phyloP scores from a whole-genome alignment of 208 protist species.

The Porcisia deanei region DNA sequence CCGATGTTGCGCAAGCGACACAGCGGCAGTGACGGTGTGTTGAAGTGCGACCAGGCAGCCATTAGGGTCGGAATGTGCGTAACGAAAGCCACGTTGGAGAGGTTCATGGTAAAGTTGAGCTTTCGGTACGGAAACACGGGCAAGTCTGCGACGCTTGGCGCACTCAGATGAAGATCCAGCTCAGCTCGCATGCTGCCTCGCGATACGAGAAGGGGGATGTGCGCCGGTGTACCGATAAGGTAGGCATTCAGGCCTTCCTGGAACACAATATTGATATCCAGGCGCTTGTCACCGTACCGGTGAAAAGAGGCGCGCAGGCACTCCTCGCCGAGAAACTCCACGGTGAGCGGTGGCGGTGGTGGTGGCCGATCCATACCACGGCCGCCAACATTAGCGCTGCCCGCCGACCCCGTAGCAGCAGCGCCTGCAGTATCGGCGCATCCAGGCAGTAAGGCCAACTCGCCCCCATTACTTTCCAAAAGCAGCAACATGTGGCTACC shows the following conservation, averaged over 20 bases:
- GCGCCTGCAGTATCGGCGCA: conserved; percentile 10
- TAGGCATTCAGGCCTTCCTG: conserved; percentile 36
- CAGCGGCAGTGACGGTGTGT: conserved; percentile 46
- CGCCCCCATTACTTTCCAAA: conserved; percentile 24
- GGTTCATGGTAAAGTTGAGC: conserved; percentile 21
- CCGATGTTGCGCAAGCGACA: conserved; percentile 46
- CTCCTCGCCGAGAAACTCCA: conserved; percentile 32
- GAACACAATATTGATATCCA: conserved; percentile 44
- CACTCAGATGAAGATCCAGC: conserved; percentile 31
- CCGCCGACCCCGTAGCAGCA: background rate
- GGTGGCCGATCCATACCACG: background rate
- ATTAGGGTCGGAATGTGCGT: conserved; percentile 59
- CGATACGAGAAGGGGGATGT: conserved; percentile 31
- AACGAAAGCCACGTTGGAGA: conserved; percentile 29
- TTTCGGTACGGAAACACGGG: conserved; percentile 50
- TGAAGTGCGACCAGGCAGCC: conserved; percentile 58
- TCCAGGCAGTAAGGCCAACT: conserved; percentile 16
- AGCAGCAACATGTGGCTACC: conserved; percentile 21
- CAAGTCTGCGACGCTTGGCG: conserved; percentile 41
- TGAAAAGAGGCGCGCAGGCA: conserved; percentile 37
- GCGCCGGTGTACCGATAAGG: conserved; percentile 30
- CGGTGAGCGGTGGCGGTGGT: conserved; percentile 27
- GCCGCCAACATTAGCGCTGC: background rate
- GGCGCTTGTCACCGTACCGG: conserved; percentile 60
- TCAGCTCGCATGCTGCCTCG: conserved; percentile 30